phyloP scores from a whole-genome alignment of 768 basidiomycete genomes.

The Tricholomella constricta region DNA sequence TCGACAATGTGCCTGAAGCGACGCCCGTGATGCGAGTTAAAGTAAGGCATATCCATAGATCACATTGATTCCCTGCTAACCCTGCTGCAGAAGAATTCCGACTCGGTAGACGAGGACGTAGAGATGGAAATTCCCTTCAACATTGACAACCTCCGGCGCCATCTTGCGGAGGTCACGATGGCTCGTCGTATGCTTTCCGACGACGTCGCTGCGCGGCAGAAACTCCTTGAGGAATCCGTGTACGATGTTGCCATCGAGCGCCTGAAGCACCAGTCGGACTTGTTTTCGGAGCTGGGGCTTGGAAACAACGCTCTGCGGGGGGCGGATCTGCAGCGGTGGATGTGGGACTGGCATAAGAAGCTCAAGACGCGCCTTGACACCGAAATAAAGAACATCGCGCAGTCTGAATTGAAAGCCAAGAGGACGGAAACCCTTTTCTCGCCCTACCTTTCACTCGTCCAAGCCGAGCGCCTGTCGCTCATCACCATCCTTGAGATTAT shows the following conservation, averaged over 20 bases:
- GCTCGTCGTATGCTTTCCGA: slow-evolving; percentile 65
- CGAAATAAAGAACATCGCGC: slow-evolving; percentile 50
- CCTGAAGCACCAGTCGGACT: slow-evolving; percentile 60
- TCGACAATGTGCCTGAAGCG: slow-evolving; percentile 59
- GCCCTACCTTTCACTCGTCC: slow-evolving; percentile 77
- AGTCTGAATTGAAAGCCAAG: slow-evolving; percentile 30
- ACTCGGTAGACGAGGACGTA: slow-evolving; percentile 14
- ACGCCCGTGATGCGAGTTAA: slow-evolving; percentile 53
- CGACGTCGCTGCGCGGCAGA: slow-evolving; percentile 75
- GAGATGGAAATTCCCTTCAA: slow-evolving; percentile 69
- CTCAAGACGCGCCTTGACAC: slow-evolving; percentile 51
- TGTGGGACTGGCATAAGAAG: slow-evolving; percentile 83
- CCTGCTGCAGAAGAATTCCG: not conserved
- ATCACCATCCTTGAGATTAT: slow-evolving; percentile 90
- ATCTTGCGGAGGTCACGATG: slow-evolving; percentile 63
- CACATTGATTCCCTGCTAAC: not conserved
- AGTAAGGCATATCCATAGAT: slow-evolving; percentile 20
- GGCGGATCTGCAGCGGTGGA: slow-evolving; percentile 67
- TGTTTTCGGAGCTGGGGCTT: slow-evolving; percentile 60
- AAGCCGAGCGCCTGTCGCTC: slow-evolving; percentile 77
- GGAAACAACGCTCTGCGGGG: slow-evolving; percentile 44
- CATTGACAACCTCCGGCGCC: slow-evolving; percentile 66
- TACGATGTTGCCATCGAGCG: slow-evolving; percentile 81
- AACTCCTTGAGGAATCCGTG: slow-evolving; percentile 80
- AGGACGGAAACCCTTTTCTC: slow-evolving; percentile 34